These are phyloP conservation scores for Pythium oligandrum DNA, from an alignment of 352 stramenopile species.

Conservation along the genomic window DNA sequence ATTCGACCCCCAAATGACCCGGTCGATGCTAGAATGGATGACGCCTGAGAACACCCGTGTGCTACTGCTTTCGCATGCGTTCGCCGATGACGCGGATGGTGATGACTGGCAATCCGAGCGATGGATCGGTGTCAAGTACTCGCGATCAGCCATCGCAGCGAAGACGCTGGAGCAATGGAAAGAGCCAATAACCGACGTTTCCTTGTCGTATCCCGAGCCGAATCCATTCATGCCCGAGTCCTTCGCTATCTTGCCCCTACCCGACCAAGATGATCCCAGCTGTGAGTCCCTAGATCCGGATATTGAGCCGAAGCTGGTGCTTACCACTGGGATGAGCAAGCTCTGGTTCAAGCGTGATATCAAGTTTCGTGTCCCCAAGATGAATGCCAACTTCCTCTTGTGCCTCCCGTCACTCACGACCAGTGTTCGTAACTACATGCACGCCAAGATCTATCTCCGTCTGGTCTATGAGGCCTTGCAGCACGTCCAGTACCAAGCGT, in stretches of 20 bases:
- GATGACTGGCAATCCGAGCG: constrained; percentile 26
- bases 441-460: constrained; percentile 60
- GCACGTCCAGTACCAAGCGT: constrained; percentile 58
- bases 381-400: constrained; percentile 62
- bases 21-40: constrained; percentile 32
- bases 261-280: not conserved
- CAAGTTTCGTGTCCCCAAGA: constrained; percentile 62
- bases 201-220: constrained; percentile 13
- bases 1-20: constrained; percentile 29
- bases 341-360: constrained; percentile 75
- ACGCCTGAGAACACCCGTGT: constrained; percentile 54
- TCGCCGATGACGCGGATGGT: constrained; percentile 16
- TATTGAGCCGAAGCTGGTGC: constrained; percentile 27
- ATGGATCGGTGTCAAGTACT: constrained; percentile 66
- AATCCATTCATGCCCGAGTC: constrained; percentile 73
- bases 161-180: constrained; percentile 23
- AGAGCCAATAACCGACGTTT: constrained; percentile 2
- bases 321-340: constrained; percentile 29
- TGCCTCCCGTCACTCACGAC: constrained; percentile 41
- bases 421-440: constrained; percentile 42
- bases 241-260: constrained; percentile 40
- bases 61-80: constrained; percentile 47
- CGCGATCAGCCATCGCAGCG: constrained; percentile 24
- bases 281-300: constrained; percentile 13
- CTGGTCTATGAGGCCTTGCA: constrained; percentile 66